Percentiles rank a stretch among this genome's conserved stretches.
Evolutionary conservation across 495 filamentous ascomycete genomes (phyloP).

Genomic region (Peziza echinospora): DNA sequence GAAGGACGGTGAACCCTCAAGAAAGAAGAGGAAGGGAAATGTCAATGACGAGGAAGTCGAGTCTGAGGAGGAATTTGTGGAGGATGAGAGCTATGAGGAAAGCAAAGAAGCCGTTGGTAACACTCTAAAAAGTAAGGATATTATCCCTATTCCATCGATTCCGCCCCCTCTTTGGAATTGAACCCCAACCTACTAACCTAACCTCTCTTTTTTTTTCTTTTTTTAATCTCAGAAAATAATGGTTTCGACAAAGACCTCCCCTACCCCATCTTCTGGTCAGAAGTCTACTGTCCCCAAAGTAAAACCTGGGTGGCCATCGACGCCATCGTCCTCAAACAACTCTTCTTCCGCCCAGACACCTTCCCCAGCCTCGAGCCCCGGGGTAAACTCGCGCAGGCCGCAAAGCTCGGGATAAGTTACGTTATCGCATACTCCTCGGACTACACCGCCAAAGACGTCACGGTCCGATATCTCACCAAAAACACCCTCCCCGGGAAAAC

Average conservation of each 20-base stretch:
- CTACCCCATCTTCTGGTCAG: constrained; percentile 83
- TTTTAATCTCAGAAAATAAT: too few species aligned
- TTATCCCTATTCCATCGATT: too few species aligned
- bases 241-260: constrained; percentile 46
- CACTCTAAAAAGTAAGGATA: too few species aligned
- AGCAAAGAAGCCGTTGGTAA: neutral
- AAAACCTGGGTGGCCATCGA: constrained; percentile 61
- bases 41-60: neutral
- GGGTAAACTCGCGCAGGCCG: constrained; percentile 55
- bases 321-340: constrained; percentile 41
- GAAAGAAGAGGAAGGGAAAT: constrained; percentile 8
- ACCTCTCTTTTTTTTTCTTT: too few species aligned
- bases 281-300: constrained; percentile 60
- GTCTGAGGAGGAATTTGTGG: neutral
- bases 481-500: constrained; percentile 74
- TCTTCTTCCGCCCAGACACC: constrained; percentile 45
- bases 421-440: constrained; percentile 70
- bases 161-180: too few species aligned
- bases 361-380: constrained; percentile 63
- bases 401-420: constrained; percentile 81
- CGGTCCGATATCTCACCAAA: constrained; percentile 69
- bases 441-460: constrained; percentile 85
- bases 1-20: constrained; percentile 5
- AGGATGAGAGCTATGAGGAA: constrained; percentile 1
- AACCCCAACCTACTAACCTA: too few species aligned